Evolutionary conservation across 805 yeast genomes (phyloP), one percentile per base, ranked within the genome.

Genomic region (Lipomyces japonicus): DNA sequence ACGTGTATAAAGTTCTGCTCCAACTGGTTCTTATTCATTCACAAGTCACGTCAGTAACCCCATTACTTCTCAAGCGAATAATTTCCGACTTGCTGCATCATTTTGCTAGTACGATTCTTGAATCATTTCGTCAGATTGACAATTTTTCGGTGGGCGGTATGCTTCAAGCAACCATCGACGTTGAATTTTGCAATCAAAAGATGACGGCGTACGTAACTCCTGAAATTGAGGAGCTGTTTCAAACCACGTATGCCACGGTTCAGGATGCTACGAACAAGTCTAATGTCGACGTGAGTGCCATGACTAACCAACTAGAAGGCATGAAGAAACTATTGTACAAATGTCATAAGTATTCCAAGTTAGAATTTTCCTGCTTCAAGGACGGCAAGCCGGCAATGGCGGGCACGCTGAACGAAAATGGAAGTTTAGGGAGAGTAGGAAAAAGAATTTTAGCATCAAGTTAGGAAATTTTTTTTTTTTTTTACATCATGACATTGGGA

Each of bases 1-100:
- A 75, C 60, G 65, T 80, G 2, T 75, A 77, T 46, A 80, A 79
- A 51, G 67, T 71, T 3, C 55, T 79, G 35, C 70, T 77, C 65
- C 63, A 75, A 19, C 57, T 81, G 14, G 77, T 80, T 3, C 68
- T 71, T 19, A 76, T 77, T 1, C 82, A 80, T 58, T 70, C 81
- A 18, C 74, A 73, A 39, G 78, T 80, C 32, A 62, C 69, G 28
- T 71, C 72, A 39, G 73, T 77, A 12, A 76, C 81, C 0, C 72
- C 76, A 1, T 72, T 69, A 31, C 60, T 79, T 34, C 71, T 79
- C 9, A 63, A 65, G 18, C 67, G 69, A 10, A 74, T 79, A 2
- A 62, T 80, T n/a, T 65, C 68, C 23, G 78, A 74, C 41, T 64
- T 77, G 46, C 73, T 63, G 65, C 74, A 66, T 41, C 75, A 68